Base-by-base conservation (phyloP, 208 protist genomes). In the Endotrypanum monterogeii region DNA sequence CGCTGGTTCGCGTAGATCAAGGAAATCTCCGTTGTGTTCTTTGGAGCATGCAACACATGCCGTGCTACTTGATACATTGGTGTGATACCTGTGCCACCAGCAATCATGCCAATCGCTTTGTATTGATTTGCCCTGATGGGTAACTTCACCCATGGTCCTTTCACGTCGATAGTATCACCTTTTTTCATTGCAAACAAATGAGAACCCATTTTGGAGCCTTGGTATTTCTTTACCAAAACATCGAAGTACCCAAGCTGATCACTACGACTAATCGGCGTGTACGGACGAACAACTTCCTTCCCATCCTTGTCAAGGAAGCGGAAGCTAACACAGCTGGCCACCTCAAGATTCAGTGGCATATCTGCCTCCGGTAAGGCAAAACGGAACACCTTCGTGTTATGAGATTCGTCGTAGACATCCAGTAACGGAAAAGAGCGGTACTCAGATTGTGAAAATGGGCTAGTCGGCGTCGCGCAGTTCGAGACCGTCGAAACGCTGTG, bases 21-120 rank as follows among this genome's bases (percentile, higher is more conserved):
- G 32, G 82, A 86, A 30, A 98, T 82, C 50, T 97, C 88, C 2
- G 95, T 98, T 37, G 73, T 85, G 83, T 98, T 96, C 73, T 97
- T 88, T 5, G 89, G 89, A 12, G 88, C 74, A 41, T 80, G 72
- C 32, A 97, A 74, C 32, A 98, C 74, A 71, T 94, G 93, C 1
- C 86, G 83, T 32, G 95, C 88, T 14, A 98, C 87, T 70, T 98
- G 97, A 70, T 96, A 96, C 93, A 98, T 97, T 0, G 97, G 96
- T 16, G 95, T 89, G 80, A 98, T 98, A 50, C 97, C 97, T 9
- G 96, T 98, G 50, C 95, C 97, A 46, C 93, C 95, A 20, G 94
- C 94, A 52, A 98, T 90, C 93, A 98, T 98, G 28, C 94, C 96
- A 78, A 98, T 95, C 11, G 84, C 74, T 67, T 97, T 96, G 78